Conservation (phyloP, 768 basidiomycete genomes). For the Lepiota brunneoincarnata region DNA sequence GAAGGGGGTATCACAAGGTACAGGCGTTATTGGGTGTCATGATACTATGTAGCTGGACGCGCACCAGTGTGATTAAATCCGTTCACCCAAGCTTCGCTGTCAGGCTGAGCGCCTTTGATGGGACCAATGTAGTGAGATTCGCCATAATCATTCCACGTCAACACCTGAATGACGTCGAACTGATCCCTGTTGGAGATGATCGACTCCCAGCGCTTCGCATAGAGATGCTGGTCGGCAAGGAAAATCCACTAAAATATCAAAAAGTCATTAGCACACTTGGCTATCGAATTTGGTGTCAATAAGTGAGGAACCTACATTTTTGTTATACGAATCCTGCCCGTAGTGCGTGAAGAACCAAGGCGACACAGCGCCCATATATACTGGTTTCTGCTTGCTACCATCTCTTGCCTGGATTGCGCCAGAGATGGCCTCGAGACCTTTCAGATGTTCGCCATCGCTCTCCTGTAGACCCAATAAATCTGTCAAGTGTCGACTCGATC, state of each 20-base stretch:
- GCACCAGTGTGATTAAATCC: slow-evolving; percentile 56
- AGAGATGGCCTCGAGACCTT: slow-evolving; percentile 32
- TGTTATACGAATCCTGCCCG: slow-evolving; percentile 60
- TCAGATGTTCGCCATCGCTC: slow-evolving; percentile 55
- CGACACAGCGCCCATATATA: slow-evolving; percentile 55
- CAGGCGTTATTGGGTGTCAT: slow-evolving; percentile 2
- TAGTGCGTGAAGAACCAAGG: slow-evolving; percentile 86
- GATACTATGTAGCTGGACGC: slow-evolving; percentile 10
- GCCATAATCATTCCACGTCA: slow-evolving; percentile 76
- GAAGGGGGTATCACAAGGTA: background rate
- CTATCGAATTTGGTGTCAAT: background rate
- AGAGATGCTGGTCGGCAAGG: slow-evolving; percentile 65
- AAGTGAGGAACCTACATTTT: slow-evolving; percentile 51
- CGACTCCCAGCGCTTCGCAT: slow-evolving; percentile 64
- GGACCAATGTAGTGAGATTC: slow-evolving; percentile 83
- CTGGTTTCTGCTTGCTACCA: slow-evolving; percentile 23
- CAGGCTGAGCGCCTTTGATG: slow-evolving; percentile 68
- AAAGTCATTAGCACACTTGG: background rate
- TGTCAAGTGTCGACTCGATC: slow-evolving; percentile 27
- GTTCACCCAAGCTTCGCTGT: slow-evolving; percentile 70
- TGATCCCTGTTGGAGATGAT: slow-evolving; percentile 54
- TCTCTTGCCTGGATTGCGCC: slow-evolving; percentile 22
- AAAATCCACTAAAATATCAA: slow-evolving; percentile 54
- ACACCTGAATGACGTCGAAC: slow-evolving; percentile 57
- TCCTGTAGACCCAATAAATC: slow-evolving; percentile 47